These are phyloP conservation scores for Aureobasidium sp. DNA, from an alignment of 2,329 filamentous ascomycete genomes.

Conservation along the genomic window DNA sequence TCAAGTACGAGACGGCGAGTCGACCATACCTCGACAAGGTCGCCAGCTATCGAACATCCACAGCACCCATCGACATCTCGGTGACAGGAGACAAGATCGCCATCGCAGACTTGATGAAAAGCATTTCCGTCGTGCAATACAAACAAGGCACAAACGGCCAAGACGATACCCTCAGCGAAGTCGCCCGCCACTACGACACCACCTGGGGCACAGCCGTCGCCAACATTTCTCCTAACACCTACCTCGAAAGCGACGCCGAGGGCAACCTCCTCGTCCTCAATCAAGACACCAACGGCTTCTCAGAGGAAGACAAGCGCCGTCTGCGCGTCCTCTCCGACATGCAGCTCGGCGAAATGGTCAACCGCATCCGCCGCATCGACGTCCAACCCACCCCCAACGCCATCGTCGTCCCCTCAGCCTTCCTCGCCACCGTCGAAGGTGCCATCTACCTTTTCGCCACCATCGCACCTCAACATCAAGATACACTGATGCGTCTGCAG, in stretches of 20 bases:
- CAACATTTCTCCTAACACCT: constrained; percentile 64
- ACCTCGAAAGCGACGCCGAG: constrained; percentile 77
- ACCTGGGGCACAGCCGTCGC: constrained; percentile 76
- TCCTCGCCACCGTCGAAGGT: constrained; percentile 86
- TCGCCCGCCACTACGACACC: constrained; percentile 73
- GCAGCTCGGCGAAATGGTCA: constrained; percentile 86
- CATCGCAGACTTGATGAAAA: constrained; percentile 91
- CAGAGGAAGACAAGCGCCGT: constrained; percentile 62
- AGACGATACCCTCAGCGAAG: constrained; percentile 61
- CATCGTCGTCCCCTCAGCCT: constrained; percentile 71
- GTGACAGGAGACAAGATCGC: constrained; percentile 70
- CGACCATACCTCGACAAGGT: constrained; percentile 56
- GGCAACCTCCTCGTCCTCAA: constrained; percentile 81
- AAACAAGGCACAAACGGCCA: constrained; percentile 46
- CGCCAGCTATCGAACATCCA: constrained; percentile 72
- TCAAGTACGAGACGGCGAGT: constrained; percentile 50
- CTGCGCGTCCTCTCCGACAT: constrained; percentile 75
- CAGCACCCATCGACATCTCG: constrained; percentile 73
- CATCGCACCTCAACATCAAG: constrained; percentile 64
- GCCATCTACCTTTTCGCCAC: constrained; percentile 83
- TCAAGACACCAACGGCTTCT: constrained; percentile 65
- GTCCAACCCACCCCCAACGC: constrained; percentile 59
- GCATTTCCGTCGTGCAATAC: constrained; percentile 71
- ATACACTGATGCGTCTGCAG: constrained; percentile 79
- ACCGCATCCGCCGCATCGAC: constrained; percentile 70